These are phyloP conservation scores for Macrophomina tecta DNA, from an alignment of 2,329 filamentous ascomycete genomes.

Conservation along the genomic window DNA sequence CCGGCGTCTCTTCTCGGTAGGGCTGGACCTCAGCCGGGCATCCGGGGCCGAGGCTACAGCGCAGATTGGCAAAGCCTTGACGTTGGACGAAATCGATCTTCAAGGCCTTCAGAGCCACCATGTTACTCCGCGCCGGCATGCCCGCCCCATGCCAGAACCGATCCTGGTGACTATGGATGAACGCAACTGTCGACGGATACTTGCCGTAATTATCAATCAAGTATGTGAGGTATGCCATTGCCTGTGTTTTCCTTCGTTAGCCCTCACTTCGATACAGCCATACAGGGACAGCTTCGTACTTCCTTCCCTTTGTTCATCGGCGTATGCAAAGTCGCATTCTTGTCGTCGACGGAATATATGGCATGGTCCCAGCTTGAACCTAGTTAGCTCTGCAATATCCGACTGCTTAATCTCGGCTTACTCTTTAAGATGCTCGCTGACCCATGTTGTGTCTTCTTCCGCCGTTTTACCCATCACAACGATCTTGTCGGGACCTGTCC, in stretches of 20 bases:
- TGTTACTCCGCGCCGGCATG: constrained; percentile 23
- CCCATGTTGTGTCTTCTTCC: constrained; percentile 33
- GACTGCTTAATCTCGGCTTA: not conserved
- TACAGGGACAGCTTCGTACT: not conserved
- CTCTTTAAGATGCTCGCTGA: constrained; percentile 27
- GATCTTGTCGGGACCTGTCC: constrained; percentile 17
- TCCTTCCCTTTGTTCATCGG: constrained; percentile 35
- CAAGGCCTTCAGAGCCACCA: constrained; percentile 35
- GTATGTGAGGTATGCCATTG: constrained; percentile 36
- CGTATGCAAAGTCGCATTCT: constrained; percentile 29
- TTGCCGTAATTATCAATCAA: constrained; percentile 36
- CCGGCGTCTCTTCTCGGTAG: constrained; percentile 34
- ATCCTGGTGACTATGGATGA: constrained; percentile 32
- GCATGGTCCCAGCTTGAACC: constrained; percentile 25
- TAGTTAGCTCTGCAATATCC: not conserved
- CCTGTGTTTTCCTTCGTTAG: constrained; percentile 6
- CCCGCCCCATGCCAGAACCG: constrained; percentile 30
- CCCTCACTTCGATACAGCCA: not conserved
- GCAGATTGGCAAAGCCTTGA: constrained; percentile 49
- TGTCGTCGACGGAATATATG: constrained; percentile 31
- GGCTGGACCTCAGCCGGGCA: constrained; percentile 49
- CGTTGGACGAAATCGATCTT: constrained; percentile 45
- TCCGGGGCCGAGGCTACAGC: constrained; percentile 45
- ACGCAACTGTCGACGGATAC: constrained; percentile 33
- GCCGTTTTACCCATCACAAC: constrained; percentile 25